These are phyloP conservation scores for Mycena maculata DNA, from an alignment of 768 basidiomycete genomes.

Conservation along the genomic window DNA sequence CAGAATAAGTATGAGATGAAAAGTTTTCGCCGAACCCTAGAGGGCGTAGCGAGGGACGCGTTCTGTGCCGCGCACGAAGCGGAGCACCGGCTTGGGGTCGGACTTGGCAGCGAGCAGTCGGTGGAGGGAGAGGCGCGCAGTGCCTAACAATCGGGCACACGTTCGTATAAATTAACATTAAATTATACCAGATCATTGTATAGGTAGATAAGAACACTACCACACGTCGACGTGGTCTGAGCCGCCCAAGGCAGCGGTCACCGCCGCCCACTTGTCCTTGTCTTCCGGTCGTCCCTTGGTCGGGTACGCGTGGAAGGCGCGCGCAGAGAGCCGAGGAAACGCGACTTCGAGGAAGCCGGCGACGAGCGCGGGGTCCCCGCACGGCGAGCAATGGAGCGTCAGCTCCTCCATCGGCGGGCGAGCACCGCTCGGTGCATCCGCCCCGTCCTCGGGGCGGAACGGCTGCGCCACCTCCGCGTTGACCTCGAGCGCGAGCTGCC, in stretches of 20 bases:
- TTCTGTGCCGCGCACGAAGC: too few species aligned
- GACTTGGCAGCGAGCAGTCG: too few species aligned
- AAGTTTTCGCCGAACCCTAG: too few species aligned
- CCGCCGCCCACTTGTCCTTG: slow-evolving; percentile 16
- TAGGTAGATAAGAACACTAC: too few species aligned
- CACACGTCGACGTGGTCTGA: too few species aligned
- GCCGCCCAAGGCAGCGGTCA: background rate
- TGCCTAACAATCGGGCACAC: too few species aligned
- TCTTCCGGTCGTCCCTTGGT: background rate
- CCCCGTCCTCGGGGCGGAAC: slow-evolving; percentile 2
- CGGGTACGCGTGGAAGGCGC: slow-evolving; percentile 26
- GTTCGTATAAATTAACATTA: too few species aligned
- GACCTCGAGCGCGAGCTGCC: slow-evolving; percentile 26
- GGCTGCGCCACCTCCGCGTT: slow-evolving; percentile 18
- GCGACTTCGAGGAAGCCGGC: slow-evolving; percentile 25
- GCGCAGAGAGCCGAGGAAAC: slow-evolving; percentile 20
- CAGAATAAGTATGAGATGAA: too few species aligned
- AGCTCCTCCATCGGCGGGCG: slow-evolving; percentile 22
- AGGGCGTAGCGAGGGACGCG: too few species aligned
- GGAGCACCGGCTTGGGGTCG: too few species aligned
- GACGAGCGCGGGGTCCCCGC: slow-evolving; percentile 29
- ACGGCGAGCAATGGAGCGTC: slow-evolving; percentile 29
- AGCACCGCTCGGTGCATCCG: background rate
- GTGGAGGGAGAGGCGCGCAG: too few species aligned
- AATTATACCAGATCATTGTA: too few species aligned